Conservation (phyloP, 106 monocot genomes). For the Dioscorea alata region DNA sequence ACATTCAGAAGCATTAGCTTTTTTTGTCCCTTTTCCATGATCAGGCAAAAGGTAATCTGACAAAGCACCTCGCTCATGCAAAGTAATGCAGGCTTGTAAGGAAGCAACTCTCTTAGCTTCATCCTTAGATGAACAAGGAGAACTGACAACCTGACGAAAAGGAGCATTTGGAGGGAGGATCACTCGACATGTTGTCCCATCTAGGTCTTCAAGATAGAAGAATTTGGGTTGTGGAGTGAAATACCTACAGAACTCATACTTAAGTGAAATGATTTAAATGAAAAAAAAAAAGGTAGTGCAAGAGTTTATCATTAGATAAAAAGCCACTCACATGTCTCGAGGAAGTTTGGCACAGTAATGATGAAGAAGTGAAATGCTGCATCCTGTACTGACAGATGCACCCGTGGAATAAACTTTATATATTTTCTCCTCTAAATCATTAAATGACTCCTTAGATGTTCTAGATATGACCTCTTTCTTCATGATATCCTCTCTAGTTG, state of each 20-base stretch:
- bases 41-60: conserved; percentile 83
- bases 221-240: conserved; percentile 68
- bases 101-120: conserved; percentile 85
- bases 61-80: conserved; percentile 73
- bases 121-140: conserved; percentile 69
- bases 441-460: conserved; percentile 56
- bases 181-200: conserved; percentile 68
- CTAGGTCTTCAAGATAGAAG: conserved; percentile 50
- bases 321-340: conserved; percentile 49
- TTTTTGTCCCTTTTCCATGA: conserved; percentile 20
- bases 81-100: conserved; percentile 64
- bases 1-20: conserved; percentile 8
- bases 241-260: conserved; percentile 35
- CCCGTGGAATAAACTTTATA: conserved; percentile 72
- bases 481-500: conserved; percentile 59
- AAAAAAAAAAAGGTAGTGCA: too few relatives aligned
- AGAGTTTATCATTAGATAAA: too few relatives aligned
- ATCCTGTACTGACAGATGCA: conserved; percentile 84
- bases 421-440: conserved; percentile 57
- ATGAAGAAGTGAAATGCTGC: conserved; percentile 83
- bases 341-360: conserved; percentile 83
- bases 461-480: conserved; percentile 62
- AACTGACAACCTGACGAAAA: conserved; percentile 67
- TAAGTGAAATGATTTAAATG: too few relatives aligned
- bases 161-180: conserved; percentile 91